A percentile compares a stretch with the other conserved stretches of the same genome.
phyloP scores from a whole-genome alignment of 2,329 filamentous ascomycete genomes.

The Penicillium sp. region DNA sequence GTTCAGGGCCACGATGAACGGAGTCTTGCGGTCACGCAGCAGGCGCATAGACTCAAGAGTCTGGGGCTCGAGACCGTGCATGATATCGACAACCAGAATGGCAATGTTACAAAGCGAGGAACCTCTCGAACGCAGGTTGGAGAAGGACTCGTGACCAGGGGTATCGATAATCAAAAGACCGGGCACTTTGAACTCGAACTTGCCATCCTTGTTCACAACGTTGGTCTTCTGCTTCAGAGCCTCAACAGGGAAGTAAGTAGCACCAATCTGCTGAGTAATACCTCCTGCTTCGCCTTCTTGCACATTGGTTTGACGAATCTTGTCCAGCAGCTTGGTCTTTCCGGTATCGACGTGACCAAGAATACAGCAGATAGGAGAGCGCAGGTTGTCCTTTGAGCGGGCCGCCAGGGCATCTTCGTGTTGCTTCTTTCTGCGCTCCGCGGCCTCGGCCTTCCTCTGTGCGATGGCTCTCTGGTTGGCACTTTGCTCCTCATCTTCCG shows the following conservation, averaged over 20 bases:
- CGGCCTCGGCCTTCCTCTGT: constrained; percentile 83
- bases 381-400: constrained; percentile 89
- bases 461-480: constrained; percentile 73
- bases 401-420: constrained; percentile 91
- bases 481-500: constrained; percentile 73
- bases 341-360: constrained; percentile 99
- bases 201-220: constrained; percentile 87
- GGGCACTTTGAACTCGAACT: constrained; percentile 96
- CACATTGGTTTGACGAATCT: constrained; percentile 97
- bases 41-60: constrained; percentile 97
- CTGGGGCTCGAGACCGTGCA: constrained; percentile 98
- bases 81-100: constrained; percentile 98
- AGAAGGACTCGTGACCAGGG: constrained; percentile 99
- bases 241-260: constrained; percentile 97
- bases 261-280: constrained; percentile 99
- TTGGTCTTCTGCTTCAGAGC: constrained; percentile 89
- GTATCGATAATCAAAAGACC: constrained; percentile 97
- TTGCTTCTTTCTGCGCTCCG: constrained; percentile 83
- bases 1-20: constrained; percentile 98
- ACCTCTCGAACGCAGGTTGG: constrained; percentile 93
- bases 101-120: constrained; percentile 99
- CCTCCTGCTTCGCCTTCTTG: constrained; percentile 98
- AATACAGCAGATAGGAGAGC: constrained; percentile 99
- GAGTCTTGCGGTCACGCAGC: constrained; percentile 89
- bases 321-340: constrained; percentile 99